phyloP scores from a whole-genome alignment of 306 rosid genomes.

The Casuarina glauca region DNA sequence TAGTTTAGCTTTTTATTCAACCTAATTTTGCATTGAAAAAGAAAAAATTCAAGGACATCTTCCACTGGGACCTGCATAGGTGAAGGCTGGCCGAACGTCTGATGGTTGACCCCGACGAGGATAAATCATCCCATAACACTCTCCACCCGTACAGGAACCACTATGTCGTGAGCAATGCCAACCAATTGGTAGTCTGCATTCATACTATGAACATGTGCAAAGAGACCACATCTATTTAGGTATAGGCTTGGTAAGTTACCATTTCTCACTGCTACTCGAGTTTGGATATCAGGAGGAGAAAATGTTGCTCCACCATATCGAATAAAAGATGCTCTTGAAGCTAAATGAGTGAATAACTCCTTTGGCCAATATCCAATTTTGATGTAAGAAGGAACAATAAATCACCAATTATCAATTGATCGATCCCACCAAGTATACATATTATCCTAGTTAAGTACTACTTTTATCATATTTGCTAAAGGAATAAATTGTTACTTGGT shows the following conservation, averaged over 20 bases:
- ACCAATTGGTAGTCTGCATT: background rate
- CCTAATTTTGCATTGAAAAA: too few species aligned
- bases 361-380: background rate
- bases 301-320: background rate
- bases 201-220: background rate
- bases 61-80: background rate
- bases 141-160: too few species aligned
- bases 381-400: background rate
- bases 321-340: background rate
- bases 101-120: too few species aligned
- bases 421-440: background rate
- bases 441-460: too few species aligned
- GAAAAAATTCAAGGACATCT: background rate
- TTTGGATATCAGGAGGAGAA: background rate
- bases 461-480: too few species aligned
- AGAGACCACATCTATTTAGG: background rate
- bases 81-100: background rate
- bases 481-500: too few species aligned
- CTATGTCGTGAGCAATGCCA: too few species aligned
- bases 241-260: background rate
- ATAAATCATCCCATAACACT: background rate
- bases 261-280: background rate
- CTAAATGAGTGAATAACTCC: conserved; percentile 5
- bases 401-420: background rate
- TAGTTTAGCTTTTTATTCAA: too few species aligned